phyloP scores from a whole-genome alignment of 306 rosid species.

The Cucumis melo region DNA sequence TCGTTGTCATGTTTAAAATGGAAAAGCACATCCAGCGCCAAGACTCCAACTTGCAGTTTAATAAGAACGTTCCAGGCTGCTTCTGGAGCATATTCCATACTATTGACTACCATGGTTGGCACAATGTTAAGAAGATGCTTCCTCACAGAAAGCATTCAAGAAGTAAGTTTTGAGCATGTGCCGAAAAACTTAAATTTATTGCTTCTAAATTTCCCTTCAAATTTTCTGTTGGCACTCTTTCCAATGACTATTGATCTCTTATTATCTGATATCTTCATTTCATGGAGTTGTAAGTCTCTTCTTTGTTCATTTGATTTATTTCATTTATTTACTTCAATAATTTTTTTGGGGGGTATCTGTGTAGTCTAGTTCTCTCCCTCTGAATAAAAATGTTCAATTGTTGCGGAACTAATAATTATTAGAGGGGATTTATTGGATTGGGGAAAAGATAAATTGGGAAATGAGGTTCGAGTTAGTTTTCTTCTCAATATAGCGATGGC shows the following conservation, averaged over 20 bases:
- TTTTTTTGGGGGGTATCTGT: neutral
- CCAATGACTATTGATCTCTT: neutral
- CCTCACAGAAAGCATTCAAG: constrained; percentile 28
- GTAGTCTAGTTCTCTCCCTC: neutral
- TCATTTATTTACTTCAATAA: too few species aligned
- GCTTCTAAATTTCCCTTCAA: neutral
- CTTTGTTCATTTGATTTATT: neutral
- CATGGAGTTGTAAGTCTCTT: neutral
- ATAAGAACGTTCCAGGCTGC: constrained; percentile 42
- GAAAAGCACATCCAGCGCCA: constrained; percentile 34
- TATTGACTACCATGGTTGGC: constrained; percentile 62
- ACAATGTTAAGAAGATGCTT: constrained; percentile 36
- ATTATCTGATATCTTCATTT: neutral
- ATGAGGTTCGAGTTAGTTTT: too few species aligned
- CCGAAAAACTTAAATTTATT: constrained; percentile 10
- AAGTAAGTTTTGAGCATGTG: constrained; percentile 34
- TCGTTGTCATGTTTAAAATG: constrained; percentile 22
- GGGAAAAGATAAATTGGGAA: too few species aligned
- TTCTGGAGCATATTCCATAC: constrained; percentile 51
- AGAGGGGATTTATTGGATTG: neutral
- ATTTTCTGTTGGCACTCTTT: neutral
- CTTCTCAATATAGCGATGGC: too few species aligned
- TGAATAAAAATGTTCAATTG: neutral
- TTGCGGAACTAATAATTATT: neutral
- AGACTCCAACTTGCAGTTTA: constrained; percentile 24